Evolutionary conservation across 2,329 filamentous ascomycete species (phyloP), one percentile per base, ranked within the genome.

Genomic region (Sporothrix dimorphospora): DNA sequence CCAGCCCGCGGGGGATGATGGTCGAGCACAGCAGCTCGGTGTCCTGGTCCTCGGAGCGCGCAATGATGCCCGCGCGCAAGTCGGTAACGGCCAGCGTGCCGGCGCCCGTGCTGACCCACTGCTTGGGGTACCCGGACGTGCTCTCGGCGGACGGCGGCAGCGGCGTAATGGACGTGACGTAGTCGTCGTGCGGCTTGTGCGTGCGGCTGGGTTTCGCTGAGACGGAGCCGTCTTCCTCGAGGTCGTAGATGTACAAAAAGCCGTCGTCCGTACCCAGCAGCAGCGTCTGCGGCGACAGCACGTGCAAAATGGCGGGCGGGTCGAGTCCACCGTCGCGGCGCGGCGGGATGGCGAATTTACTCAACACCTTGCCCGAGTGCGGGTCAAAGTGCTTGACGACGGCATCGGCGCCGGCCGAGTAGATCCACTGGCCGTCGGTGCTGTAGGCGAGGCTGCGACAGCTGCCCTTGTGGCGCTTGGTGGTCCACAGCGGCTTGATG

Each of bases 31-130:
- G 86, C 72, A 98, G 83, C 81, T 98, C 94, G 75, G 98, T 94
- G 77, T 97, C 96, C 79, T 98, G 96, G 78, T 98, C 94, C 79
- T 98, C 96, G 76, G 94, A 97, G 73, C 91, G 91, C 3, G 94
- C 91, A 57, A 98, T 83, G 6, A 98, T 93, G 16, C 95, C 95
- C 65, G 93, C 87, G 30, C 95, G 89, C 59, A 98, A 84, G 79
- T 99, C 96, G 0, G 94, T 97, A 49, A 98, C 91, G 1, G 94
- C 93, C 24, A 99, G 84, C 0, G 95, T 98, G 1, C 93, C 95
- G 59, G 94, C 94, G 45, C 96, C 96, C 0, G 94, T 98, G 49
- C 92, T 96, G 69, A 98, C 88, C 92, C 94, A 99, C 82, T 98
- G 95, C 82, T 97, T 97, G 77, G 93, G 90, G 80, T 93, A 95